Base-by-base conservation (phyloP, 257 asterid genomes). In the Primulina eburnea region DNA sequence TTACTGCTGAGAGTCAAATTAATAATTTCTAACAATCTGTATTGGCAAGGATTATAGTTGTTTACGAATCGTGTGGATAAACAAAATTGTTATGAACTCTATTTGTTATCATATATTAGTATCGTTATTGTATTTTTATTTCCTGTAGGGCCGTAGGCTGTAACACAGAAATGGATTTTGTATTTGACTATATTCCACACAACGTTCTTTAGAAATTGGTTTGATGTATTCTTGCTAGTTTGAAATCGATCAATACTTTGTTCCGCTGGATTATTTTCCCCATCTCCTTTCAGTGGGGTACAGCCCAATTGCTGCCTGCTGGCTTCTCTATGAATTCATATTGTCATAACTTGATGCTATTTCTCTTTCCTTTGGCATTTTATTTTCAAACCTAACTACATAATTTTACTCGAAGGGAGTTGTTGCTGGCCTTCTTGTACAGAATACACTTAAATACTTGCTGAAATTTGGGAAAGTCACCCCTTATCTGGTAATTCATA, bases 341-440 rank as follows among this genome's bases (percentile, higher is more conserved):
- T 40, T 4, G 18, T 71, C 75, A 2, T 40, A 69, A 24, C 43
- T 38, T 63, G 29, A 52, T 60, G 26, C 14, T 20, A n/a, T 75
- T 6, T 38, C 56, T 35, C 24, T 34, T 68, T 62, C 40, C 29
- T 32, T 34, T 64, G 56, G 21, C 73, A 20, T 57, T 26, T 59
- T 65, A 29, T 65, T 37, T 8, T 4, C 20, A 4, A 70, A 79
- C 35, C 70, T 66, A 65, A 70, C 33, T 40, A 24, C 30, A 7
- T 69, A 57, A 71, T 73, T 78, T 66, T 63, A 59, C 73, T 73
- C 83, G 77, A 72, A 93, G 99, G 99, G 99, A 69, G 81, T 93
- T 86, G 96, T 93, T 70, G 99, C 99, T 30, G 99, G 99, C 60
- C 90, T 93, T 69, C 92, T 93, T 69, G 96, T 93, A 73, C 99